Conservation (phyloP, 2,329 filamentous ascomycete genomes). For the Colletotrichum sp. region DNA sequence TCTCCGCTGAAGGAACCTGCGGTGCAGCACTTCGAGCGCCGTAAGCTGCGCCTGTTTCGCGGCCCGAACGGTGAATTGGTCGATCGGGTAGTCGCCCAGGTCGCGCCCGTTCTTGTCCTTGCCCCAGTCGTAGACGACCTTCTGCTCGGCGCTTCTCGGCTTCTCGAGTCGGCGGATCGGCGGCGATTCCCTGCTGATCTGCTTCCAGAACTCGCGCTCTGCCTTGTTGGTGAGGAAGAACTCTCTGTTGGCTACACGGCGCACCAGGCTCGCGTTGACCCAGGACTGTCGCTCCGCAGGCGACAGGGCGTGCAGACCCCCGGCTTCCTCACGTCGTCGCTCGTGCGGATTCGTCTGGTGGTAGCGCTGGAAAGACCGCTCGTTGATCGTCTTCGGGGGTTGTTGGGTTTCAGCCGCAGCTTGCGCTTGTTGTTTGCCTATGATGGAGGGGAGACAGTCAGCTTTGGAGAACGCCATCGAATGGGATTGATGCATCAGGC, state of each 20-base stretch:
- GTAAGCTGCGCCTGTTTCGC: constrained; percentile 48
- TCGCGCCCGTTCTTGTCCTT: constrained; percentile 54
- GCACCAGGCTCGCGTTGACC: constrained; percentile 51
- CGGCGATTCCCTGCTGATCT: constrained; percentile 56
- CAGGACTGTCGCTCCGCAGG: constrained; percentile 55
- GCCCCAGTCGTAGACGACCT: constrained; percentile 51
- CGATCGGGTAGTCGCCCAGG: constrained; percentile 51
- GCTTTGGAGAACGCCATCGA: neutral
- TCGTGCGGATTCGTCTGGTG: constrained; percentile 56
- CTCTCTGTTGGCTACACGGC: constrained; percentile 40
- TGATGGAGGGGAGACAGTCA: constrained; percentile 4
- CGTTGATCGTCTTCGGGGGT: constrained; percentile 50
- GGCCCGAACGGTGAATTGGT: constrained; percentile 48
- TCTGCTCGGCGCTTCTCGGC: neutral
- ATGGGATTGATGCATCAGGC: neutral
- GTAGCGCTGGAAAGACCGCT: constrained; percentile 52
- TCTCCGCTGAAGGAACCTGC: constrained; percentile 46
- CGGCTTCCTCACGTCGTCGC: constrained; percentile 46
- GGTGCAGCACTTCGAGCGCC: constrained; percentile 47
- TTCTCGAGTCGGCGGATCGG: constrained; percentile 49
- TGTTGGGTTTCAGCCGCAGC: constrained; percentile 21
- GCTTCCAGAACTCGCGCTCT: constrained; percentile 64
- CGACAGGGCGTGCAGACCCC: constrained; percentile 49
- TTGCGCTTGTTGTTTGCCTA: constrained; percentile 29
- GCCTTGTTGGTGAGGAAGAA: constrained; percentile 48